A percentile compares a stretch with the other conserved stretches of the same genome.
These are phyloP conservation scores for Globisporangium recalcitrans DNA, from an alignment of 352 stramenopile species.

Conservation along the genomic window DNA sequence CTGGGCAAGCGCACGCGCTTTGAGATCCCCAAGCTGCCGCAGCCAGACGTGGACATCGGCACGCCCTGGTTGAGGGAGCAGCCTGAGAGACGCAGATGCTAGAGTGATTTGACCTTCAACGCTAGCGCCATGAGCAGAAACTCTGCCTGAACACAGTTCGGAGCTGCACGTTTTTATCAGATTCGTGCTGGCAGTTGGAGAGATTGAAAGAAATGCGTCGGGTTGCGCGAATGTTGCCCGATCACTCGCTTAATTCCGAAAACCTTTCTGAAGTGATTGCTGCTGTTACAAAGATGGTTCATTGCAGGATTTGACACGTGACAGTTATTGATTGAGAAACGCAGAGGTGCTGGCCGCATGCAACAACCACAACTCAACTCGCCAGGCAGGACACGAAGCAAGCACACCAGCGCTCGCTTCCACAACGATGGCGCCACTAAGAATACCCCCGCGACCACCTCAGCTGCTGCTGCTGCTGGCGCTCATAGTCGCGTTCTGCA, in stretches of 20 bases:
- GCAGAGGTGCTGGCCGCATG: not conserved
- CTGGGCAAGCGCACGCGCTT: conserved; percentile 32
- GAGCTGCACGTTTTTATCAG: too few species aligned
- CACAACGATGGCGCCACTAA: not conserved
- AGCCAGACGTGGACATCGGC: conserved; percentile 46
- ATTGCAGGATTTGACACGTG: not conserved
- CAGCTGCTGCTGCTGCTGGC: not conserved
- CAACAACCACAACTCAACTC: not conserved
- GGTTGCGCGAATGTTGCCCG: too few species aligned
- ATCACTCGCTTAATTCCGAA: conserved; percentile 4
- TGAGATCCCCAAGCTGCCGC: conserved; percentile 74
- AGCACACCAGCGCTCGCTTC: not conserved
- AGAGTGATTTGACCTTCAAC: too few species aligned
- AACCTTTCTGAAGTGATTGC: not conserved
- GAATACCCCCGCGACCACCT: not conserved
- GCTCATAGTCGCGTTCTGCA: not conserved
- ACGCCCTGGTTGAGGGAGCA: conserved; percentile 47
- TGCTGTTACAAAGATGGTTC: conserved; percentile 1
- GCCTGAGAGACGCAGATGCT: not conserved
- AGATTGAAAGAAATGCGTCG: not conserved
- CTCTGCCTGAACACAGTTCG: too few species aligned
- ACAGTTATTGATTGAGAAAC: not conserved
- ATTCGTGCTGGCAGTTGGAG: not conserved
- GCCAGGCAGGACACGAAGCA: not conserved
- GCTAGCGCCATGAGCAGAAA: too few species aligned